These are phyloP conservation scores for Teunomyces kruisii DNA, from an alignment of 805 yeast species.

Conservation along the genomic window DNA sequence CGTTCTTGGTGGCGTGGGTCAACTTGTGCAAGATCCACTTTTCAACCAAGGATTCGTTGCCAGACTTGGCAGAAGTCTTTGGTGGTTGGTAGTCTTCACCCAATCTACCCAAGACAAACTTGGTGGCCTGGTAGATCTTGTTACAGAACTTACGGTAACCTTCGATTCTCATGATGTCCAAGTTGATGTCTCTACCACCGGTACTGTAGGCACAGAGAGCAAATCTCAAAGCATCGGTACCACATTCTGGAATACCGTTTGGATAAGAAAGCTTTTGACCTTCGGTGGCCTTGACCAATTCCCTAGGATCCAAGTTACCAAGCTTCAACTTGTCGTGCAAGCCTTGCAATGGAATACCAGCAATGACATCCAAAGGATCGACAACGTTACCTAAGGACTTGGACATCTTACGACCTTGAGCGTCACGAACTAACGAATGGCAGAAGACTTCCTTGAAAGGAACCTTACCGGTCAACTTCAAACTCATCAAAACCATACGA, in stretches of 20 bases:
- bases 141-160: conserved; percentile 99
- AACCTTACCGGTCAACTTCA: conserved; percentile 84
- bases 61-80: conserved; percentile 58
- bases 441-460: conserved; percentile 98
- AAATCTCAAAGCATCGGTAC: conserved; percentile 97
- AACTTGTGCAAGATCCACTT: conserved; percentile 93
- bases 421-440: conserved; percentile 97
- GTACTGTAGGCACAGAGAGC: conserved; percentile 98
- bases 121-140: conserved; percentile 98
- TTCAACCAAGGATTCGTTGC: conserved; percentile 88
- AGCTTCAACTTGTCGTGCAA: conserved; percentile 72
- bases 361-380: conserved; percentile 92
- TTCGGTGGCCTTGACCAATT: conserved; percentile 78
- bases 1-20: conserved; percentile 63
- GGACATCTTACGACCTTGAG: conserved; percentile 99
- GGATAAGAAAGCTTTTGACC: conserved; percentile 93
- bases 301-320: conserved; percentile 90
- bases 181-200: conserved; percentile 97
- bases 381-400: conserved; percentile 95
- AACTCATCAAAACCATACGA: conserved; percentile 90
- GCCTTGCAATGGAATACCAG: conserved; percentile 77
- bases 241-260: conserved; percentile 97
- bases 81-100: conserved; percentile 90
- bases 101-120: conserved; percentile 89
- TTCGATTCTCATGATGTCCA: conserved; percentile 94